A percentile compares a stretch with the other conserved stretches of the same genome.
These are phyloP conservation scores for Pseudocercospora eumusae DNA, from an alignment of 2,329 filamentous ascomycete species.

Conservation along the genomic window DNA sequence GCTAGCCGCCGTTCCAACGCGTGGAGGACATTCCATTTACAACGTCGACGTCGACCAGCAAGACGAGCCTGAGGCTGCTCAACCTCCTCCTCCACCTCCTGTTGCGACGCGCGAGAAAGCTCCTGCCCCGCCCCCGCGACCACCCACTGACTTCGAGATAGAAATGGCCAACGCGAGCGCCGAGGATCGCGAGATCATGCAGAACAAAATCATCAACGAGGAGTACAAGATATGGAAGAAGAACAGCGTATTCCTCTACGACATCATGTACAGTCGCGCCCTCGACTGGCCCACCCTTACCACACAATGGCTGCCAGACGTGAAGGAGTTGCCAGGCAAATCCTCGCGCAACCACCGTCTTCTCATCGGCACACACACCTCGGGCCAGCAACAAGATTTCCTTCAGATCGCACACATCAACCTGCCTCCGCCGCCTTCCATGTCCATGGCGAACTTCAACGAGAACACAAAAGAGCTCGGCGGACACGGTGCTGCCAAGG, in stretches of 20 bases:
- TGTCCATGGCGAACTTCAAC: conserved; percentile 83
- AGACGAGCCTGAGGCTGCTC: conserved; percentile 5
- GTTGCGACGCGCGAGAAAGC: not conserved
- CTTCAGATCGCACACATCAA: conserved; percentile 93
- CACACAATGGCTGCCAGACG: conserved; percentile 96
- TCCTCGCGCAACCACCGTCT: conserved; percentile 85
- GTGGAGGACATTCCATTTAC: not conserved
- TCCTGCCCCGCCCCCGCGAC: conserved; percentile 6
- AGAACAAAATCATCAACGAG: conserved; percentile 93
- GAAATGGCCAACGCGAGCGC: conserved; percentile 23
- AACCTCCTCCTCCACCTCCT: not conserved
- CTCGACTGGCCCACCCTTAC: conserved; percentile 97
- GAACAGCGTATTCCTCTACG: conserved; percentile 96
- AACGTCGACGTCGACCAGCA: conserved; percentile 9
- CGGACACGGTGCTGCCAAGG: conserved; percentile 77
- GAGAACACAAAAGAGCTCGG: conserved; percentile 91
- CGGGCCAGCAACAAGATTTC: conserved; percentile 81
- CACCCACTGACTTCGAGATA: conserved; percentile 4
- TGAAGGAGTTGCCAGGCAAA: conserved; percentile 81
- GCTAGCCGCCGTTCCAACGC: conserved; percentile 17
- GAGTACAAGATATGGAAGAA: conserved; percentile 99
- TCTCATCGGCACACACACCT: conserved; percentile 92
- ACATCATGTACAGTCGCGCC: conserved; percentile 92
- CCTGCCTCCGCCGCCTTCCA: conserved; percentile 73
- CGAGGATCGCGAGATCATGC: conserved; percentile 46